Evolutionary conservation across 139 green algal species (phyloP), one percentile per base, ranked within the genome.

Genomic region (Volvox africanus): DNA sequence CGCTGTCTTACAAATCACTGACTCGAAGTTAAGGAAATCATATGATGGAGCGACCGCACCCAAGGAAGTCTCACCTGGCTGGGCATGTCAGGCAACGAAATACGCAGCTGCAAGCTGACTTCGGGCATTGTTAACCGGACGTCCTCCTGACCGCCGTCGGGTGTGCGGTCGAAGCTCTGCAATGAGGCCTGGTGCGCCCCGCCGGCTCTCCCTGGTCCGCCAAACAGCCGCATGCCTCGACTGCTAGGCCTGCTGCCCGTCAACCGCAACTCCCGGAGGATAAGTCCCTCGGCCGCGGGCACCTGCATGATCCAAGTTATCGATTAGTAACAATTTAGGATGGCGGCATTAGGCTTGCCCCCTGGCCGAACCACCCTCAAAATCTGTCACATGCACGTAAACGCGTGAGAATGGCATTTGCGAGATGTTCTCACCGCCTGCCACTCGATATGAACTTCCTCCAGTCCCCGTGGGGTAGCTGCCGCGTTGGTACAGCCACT

Each of bases 171-270:
- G 36, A 81, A 73, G 77, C 67, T 67, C 3, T 69, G 44, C 36
- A 89, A 36, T 16, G 84, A 88, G 35, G 82, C 28, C n/a, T 85
- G 89, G n/a, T 55, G 44, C 44, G 44, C 44, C 44, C 44, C 44
- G 44, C 44, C 5, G 44, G 30, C n/a, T 22, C 77, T 18, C 32
- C 18, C 55, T 6, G 67, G 61, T 21, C 55, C 61, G 30, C n/a
- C 81, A 37, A 94, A 91, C 36, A 92, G 78, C 78, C 88, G 84
- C 82, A 94, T 89, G 77, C 92, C 92, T 1, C 80, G 22, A 61
- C 30, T 62, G 67, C 77, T n/a, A 32, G 36, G 19, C 14, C 30
- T 20, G 65, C 62, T 17, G 24, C 87, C 50, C 1, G 50, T 35
- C n/a, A 89, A 13, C 12, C 85, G 85, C 37, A 89, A 30, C 68